Evolutionary conservation across 2,329 filamentous ascomycete species (phyloP), one percentile per base, ranked within the genome.

Genomic region (Diaporthe sp.): DNA sequence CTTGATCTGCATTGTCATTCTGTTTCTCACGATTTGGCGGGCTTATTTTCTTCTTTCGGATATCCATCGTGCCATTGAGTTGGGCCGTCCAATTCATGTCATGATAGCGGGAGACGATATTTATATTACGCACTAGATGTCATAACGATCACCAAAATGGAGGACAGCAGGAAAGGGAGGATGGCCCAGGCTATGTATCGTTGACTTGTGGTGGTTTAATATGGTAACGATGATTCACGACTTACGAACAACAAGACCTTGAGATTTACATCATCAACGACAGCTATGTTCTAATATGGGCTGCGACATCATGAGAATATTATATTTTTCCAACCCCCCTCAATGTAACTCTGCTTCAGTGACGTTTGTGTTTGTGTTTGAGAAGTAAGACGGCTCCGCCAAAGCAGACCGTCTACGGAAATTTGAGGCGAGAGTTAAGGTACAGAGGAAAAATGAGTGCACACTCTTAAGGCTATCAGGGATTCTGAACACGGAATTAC

Each of bases 101-200:
- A 62, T 72, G 71, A 62, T 62, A 60, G 57, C 71, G 19, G 57
- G 71, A 49, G 71, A 72, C 44, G 71, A 58, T 42, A 46, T 49
- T 46, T 15, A 62, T 53, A 42, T 39, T 72, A 46, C n/a, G 70
- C 70, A 42, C 58, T 73, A 68, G 65, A 68, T 39, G 44, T 53
- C 49, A 55, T 28, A 8, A 55, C 22, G 49, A 39, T 39, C 65
- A 68, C 51, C 71, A 62, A 55, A 62, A 73, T n/a, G 42, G 55
- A 73, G 58, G 57, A 31, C 22, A 19, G 58, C 46, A 65, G 28
- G 57, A 8, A 8, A 31, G 46, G 58, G 46, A 53, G 12, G 13
- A 65, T 55, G 12, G 34, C 28, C 34, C 49, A 31, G 44, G 49
- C 31, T 42, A 9, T 13, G 22, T 49, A 13, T 60, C n/a, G 70